Evolutionary conservation across 192 early-diverging fungal genomes (phyloP).

Genomic region (Chytriomyces sp.): DNA sequence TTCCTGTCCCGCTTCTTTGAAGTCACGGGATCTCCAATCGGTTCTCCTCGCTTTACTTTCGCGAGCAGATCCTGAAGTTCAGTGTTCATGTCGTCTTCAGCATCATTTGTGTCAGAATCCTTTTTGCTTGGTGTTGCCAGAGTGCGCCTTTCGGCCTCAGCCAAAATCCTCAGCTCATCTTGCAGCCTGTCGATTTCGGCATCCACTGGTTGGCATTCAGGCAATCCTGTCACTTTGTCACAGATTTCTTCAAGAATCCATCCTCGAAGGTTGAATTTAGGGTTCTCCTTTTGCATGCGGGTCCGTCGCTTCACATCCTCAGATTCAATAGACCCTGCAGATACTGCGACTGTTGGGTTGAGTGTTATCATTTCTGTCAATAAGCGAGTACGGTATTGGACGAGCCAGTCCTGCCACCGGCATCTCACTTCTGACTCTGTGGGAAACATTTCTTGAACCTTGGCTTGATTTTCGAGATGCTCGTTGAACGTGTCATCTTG

Average conservation of each 20-base stretch:
- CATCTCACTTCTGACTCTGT: conserved; percentile 41
- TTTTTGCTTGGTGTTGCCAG: neutral
- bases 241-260: conserved; percentile 72
- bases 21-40: neutral
- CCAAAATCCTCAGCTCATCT: conserved; percentile 26
- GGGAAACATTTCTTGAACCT: conserved; percentile 22
- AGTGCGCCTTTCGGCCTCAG: neutral
- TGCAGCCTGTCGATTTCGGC: conserved; percentile 28
- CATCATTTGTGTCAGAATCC: neutral
- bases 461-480: neutral
- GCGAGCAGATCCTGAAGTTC: conserved; percentile 44
- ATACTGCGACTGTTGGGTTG: conserved; percentile 6
- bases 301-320: conserved; percentile 44
- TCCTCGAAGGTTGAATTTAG: conserved; percentile 78
- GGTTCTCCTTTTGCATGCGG: conserved; percentile 76
- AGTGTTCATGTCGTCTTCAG: conserved; percentile 46
- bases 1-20: neutral
- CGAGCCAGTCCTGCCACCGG: conserved; percentile 57
- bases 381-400: conserved; percentile 65
- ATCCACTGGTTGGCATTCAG: conserved; percentile 26
- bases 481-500: neutral
- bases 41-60: conserved; percentile 23
- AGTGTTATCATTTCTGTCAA: conserved; percentile 39
- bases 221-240: conserved; percentile 41
- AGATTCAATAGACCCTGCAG: neutral